Evolutionary conservation across 768 basidiomycete species (phyloP).

Genomic region (Rossbeevera mucosa): DNA sequence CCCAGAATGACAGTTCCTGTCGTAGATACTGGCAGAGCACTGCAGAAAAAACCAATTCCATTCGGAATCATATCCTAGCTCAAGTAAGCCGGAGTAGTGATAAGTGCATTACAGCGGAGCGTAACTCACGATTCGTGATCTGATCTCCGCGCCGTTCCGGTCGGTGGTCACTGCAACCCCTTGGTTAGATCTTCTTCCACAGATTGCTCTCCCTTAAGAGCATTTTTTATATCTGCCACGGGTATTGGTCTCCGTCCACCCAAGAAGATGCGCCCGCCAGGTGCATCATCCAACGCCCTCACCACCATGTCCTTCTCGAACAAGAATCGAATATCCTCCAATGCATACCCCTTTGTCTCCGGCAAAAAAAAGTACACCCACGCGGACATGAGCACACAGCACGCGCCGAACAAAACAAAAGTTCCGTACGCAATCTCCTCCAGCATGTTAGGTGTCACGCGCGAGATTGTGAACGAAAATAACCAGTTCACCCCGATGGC

Average conservation of each 20-base stretch:
- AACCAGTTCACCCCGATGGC: slow-evolving; percentile 34
- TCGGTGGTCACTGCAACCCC: not conserved
- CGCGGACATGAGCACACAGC: slow-evolving; percentile 30
- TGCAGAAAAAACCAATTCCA: too few species aligned
- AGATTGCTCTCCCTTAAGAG: not conserved
- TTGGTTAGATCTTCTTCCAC: not conserved
- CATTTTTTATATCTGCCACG: slow-evolving; percentile 11
- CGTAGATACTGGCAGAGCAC: too few species aligned
- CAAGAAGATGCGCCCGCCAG: slow-evolving; percentile 30
- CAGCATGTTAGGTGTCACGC: slow-evolving; percentile 37
- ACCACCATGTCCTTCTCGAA: slow-evolving; percentile 33
- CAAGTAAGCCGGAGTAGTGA: too few species aligned
- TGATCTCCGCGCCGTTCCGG: not conserved
- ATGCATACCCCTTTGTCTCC: slow-evolving; percentile 37
- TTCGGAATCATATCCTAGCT: too few species aligned
- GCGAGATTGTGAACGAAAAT: slow-evolving; percentile 35
- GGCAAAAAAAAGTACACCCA: slow-evolving; percentile 39
- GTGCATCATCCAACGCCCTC: slow-evolving; percentile 34
- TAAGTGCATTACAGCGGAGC: not conserved
- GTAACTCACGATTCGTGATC: not conserved
- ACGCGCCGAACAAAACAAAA: slow-evolving; percentile 31
- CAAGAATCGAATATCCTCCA: slow-evolving; percentile 37
- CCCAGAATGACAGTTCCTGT: too few species aligned
- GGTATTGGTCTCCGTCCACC: slow-evolving; percentile 23
- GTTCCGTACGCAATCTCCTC: slow-evolving; percentile 29